Conservation (phyloP, 345 rosid genomes). For the Cardiospermum halicacabum region DNA sequence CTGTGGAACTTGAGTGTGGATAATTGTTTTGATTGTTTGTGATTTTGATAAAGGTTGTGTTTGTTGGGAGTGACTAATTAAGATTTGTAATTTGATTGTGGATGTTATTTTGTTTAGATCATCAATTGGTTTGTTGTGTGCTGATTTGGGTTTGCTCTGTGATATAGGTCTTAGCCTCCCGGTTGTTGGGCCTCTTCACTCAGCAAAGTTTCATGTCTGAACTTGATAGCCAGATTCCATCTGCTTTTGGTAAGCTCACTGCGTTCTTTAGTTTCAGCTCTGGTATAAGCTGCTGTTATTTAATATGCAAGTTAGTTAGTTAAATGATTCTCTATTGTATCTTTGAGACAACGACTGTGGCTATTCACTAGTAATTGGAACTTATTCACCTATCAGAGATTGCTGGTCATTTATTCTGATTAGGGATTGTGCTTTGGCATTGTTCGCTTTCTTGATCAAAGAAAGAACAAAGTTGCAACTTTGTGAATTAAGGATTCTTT, state of each 20-base stretch:
- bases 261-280: background rate
- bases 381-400: too few relatives aligned
- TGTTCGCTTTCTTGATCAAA: too few relatives aligned
- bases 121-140: background rate
- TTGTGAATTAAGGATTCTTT: too few relatives aligned
- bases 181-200: constrained; percentile 31
- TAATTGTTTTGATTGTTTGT: background rate
- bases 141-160: background rate
- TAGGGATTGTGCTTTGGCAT: too few relatives aligned
- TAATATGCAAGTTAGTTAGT: background rate
- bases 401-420: too few relatives aligned
- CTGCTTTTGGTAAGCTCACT: constrained; percentile 51
- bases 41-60: background rate
- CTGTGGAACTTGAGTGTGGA: too few relatives aligned
- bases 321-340: background rate
- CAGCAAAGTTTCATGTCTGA: constrained; percentile 75
- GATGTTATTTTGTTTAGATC: background rate
- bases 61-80: background rate
- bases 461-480: too few relatives aligned
- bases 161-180: constrained; percentile 43
- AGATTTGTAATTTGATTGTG: background rate
- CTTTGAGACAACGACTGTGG: too few relatives aligned
- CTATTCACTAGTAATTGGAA: too few relatives aligned
- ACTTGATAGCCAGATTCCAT: constrained; percentile 60
- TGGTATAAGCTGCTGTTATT: background rate